Evolutionary conservation across 805 yeast species (phyloP).

Genomic region (Suhomyces xylopsoci): DNA sequence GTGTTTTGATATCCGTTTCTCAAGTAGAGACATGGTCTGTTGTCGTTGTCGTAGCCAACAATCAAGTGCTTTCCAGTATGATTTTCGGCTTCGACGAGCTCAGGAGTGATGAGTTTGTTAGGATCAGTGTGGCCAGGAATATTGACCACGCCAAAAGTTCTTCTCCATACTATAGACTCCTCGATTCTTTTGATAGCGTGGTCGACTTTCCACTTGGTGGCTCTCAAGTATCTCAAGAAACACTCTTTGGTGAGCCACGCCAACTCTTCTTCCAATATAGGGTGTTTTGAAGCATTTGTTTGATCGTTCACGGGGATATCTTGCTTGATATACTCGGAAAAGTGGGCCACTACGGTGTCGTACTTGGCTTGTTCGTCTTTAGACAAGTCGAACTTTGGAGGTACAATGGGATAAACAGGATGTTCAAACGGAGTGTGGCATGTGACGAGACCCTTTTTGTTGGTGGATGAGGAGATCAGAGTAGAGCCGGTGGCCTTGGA

Average conservation of each 20-base stretch:
- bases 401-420: conserved; percentile 33
- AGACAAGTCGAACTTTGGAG: conserved; percentile 28
- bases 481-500: conserved; percentile 23
- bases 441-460: conserved; percentile 25
- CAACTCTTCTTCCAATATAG: conserved; percentile 51
- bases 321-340: conserved; percentile 21
- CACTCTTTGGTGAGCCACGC: conserved; percentile 96
- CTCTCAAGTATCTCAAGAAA: conserved; percentile 82
- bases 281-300: conserved; percentile 20
- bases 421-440: conserved; percentile 38
- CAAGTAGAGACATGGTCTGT: conserved; percentile 88
- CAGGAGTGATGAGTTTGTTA: conserved; percentile 52
- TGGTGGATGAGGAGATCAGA: conserved; percentile 12
- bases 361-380: conserved; percentile 32
- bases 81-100: conserved; percentile 61
- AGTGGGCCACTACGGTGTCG: conserved; percentile 26
- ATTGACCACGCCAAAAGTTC: conserved; percentile 72
- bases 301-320: conserved; percentile 31
- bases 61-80: conserved; percentile 91
- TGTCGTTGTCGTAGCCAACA: conserved; percentile 84
- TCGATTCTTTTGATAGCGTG: conserved; percentile 75
- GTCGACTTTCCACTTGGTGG: conserved; percentile 81
- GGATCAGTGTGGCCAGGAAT: conserved; percentile 40
- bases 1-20: conserved; percentile 97
- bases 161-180: conserved; percentile 85